Percentiles rank a stretch among this genome's conserved stretches.
Conservation (phyloP, 768 basidiomycete genomes). For the Hypholoma sublateritium region DNA sequence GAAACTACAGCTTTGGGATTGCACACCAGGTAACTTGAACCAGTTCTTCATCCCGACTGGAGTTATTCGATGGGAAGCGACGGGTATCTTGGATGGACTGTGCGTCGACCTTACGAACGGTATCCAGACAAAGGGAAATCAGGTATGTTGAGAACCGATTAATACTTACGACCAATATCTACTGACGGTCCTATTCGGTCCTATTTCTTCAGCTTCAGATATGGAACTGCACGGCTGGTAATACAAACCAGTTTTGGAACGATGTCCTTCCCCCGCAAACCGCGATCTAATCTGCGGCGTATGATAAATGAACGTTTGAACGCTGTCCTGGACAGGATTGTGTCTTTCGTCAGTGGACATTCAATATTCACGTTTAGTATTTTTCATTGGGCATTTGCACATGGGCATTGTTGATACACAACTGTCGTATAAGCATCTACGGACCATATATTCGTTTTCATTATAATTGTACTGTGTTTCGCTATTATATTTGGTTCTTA, state of each 20-base stretch:
- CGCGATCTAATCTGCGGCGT: background rate
- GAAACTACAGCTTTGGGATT: constrained; percentile 5
- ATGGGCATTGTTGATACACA: too few relatives aligned
- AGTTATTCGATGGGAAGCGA: background rate
- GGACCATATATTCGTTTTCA: too few relatives aligned
- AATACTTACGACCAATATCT: background rate
- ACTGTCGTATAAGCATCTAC: too few relatives aligned
- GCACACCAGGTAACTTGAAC: background rate
- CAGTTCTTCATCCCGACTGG: constrained; percentile 1
- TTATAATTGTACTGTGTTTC: too few relatives aligned
- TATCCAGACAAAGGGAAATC: background rate
- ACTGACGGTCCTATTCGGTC: background rate
- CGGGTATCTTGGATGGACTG: background rate
- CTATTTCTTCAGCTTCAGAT: constrained; percentile 3
- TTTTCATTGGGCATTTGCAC: too few relatives aligned
- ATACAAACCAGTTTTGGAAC: constrained; percentile 1
- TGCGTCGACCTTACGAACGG: constrained; percentile 1
- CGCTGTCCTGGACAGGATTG: background rate
- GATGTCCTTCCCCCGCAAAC: background rate
- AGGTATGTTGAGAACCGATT: background rate
- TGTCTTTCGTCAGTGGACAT: background rate
- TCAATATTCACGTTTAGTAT: too few relatives aligned
- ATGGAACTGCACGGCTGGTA: constrained; percentile 1
- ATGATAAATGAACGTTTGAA: background rate
- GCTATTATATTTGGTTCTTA: too few relatives aligned